A percentile compares a stretch with the other conserved stretches of the same genome.
Evolutionary conservation across 805 yeast genomes (phyloP).

Genomic region (Candida vartiovaarae): DNA sequence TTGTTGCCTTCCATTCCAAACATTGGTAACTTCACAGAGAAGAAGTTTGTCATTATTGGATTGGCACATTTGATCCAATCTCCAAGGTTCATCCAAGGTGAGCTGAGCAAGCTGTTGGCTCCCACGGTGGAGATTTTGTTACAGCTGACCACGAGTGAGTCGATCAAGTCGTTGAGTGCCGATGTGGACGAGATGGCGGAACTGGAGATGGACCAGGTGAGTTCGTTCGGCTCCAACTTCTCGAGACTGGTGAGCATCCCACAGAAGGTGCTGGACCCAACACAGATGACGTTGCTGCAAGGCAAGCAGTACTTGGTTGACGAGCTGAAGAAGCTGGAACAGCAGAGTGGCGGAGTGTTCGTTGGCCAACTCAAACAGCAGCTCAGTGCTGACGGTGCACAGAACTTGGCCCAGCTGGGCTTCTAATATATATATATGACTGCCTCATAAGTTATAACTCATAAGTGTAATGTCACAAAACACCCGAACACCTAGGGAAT

Average conservation of each 20-base stretch:
- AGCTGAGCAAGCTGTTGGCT: conserved; percentile 35
- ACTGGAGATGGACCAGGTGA: conserved; percentile 57
- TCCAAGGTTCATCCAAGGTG: conserved; percentile 30
- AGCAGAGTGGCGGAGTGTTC: conserved; percentile 14
- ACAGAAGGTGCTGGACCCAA: conserved; percentile 62
- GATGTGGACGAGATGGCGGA: conserved; percentile 33
- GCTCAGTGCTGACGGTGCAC: conserved; percentile 11
- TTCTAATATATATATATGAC: conserved; percentile 2
- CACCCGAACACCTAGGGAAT: neutral
- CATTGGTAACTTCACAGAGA: conserved; percentile 45
- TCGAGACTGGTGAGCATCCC: conserved; percentile 65
- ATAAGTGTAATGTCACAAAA: neutral
- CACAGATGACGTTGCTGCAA: conserved; percentile 11
- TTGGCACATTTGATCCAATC: conserved; percentile 35
- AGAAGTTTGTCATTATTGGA: conserved; percentile 48
- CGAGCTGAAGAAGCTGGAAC: conserved; percentile 13
- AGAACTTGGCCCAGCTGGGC: conserved; percentile 14
- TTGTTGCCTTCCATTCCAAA: conserved; percentile 35
- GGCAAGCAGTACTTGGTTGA: conserved; percentile 16
- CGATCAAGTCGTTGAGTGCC: conserved; percentile 27
- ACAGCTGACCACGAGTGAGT: conserved; percentile 29
- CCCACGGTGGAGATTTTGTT: conserved; percentile 39
- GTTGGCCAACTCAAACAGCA: conserved; percentile 15
- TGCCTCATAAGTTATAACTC: too few species aligned
- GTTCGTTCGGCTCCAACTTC: conserved; percentile 82